Evolutionary conservation across 768 basidiomycete species (phyloP).

Genomic region (Boletus tomentosulus): DNA sequence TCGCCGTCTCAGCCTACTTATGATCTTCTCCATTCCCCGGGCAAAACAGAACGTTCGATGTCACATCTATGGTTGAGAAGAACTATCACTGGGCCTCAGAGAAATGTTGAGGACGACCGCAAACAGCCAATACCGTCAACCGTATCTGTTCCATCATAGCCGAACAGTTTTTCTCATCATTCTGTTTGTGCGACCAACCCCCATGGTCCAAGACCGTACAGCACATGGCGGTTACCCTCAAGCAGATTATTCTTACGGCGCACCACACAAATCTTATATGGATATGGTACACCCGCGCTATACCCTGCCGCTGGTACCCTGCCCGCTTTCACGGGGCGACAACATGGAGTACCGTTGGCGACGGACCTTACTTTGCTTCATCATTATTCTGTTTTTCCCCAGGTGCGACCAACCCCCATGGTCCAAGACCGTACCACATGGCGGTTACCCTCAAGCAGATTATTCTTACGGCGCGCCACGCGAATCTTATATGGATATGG

Average conservation of each 20-base stretch:
- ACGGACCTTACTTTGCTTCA: too few species aligned
- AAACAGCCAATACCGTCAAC: conserved; percentile 38
- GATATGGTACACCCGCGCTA: conserved; percentile 45
- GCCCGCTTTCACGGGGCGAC: too few species aligned
- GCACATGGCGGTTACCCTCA: conserved; percentile 50
- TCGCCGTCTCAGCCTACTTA: conserved; percentile 44
- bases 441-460: conserved; percentile 50
- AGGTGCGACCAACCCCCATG: conserved; percentile 40
- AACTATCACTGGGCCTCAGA: conserved; percentile 53
- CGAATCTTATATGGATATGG: conserved; percentile 52
- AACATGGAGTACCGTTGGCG: too few species aligned
- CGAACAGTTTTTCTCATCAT: conserved; percentile 26
- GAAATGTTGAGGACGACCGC: conserved; percentile 57
- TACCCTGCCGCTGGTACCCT: conserved; percentile 45
- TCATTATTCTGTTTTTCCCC: conserved; percentile 24
- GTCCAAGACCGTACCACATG: conserved; percentile 47
- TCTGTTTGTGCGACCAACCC: conserved; percentile 37
- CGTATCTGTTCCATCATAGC: conserved; percentile 26
- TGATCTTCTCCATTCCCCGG: conserved; percentile 27
- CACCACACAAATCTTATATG: conserved; percentile 47
- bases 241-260: conserved; percentile 52
- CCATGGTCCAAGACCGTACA: conserved; percentile 41
- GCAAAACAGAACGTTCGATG: conserved; percentile 35
- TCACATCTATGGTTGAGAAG: conserved; percentile 45
- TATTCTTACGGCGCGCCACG: conserved; percentile 49